Evolutionary conservation across 371 early-diverging fungal species (phyloP).

Genomic region (Rhizopus stolonifer): DNA sequence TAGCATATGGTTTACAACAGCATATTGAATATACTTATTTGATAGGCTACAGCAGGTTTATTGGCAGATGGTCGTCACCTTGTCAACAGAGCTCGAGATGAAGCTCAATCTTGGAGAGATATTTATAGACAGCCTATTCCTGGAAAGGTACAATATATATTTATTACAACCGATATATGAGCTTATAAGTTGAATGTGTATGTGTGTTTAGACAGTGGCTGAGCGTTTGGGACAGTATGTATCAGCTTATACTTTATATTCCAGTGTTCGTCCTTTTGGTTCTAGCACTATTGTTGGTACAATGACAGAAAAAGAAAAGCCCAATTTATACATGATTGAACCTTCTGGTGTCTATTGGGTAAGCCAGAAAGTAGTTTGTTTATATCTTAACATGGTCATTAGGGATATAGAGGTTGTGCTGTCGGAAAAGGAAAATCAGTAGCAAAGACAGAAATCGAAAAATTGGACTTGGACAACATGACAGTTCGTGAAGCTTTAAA

Average conservation of each 20-base stretch:
- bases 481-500: conserved; percentile 89
- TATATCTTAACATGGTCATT: too few relatives aligned
- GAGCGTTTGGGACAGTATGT: conserved; percentile 91
- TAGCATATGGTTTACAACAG: neutral
- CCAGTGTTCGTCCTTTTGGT: conserved; percentile 96
- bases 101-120: conserved; percentile 88
- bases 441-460: conserved; percentile 97
- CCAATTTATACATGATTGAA: conserved; percentile 92
- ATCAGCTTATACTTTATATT: conserved; percentile 95
- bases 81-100: conserved; percentile 89
- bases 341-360: conserved; percentile 96
- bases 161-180: neutral
- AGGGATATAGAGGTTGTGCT: conserved; percentile 96
- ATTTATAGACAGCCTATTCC: conserved; percentile 83
- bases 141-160: conserved; percentile 84
- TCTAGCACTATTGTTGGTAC: conserved; percentile 82
- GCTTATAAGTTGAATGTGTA: neutral
- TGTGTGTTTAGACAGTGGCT: conserved; percentile 86
- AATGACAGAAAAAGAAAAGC: conserved; percentile 65
- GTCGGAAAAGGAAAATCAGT: conserved; percentile 96
- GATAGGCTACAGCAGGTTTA: conserved; percentile 90
- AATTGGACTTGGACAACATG: conserved; percentile 84
- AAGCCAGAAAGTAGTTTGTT: too few relatives aligned
- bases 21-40: neutral
- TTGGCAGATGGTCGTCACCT: conserved; percentile 94